phyloP scores from a whole-genome alignment of 805 yeast genomes.

The Maudiozyma barnettii region DNA sequence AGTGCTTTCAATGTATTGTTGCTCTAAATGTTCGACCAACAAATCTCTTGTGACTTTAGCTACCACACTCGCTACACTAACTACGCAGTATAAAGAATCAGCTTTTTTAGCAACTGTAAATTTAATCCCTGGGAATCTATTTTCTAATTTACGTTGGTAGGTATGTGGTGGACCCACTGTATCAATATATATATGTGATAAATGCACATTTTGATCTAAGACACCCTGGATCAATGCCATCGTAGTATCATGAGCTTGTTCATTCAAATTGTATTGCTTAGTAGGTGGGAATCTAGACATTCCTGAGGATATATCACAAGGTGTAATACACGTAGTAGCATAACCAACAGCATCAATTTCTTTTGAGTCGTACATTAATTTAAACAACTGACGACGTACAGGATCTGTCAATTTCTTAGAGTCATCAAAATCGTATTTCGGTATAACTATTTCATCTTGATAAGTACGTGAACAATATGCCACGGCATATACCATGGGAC shows the following conservation, averaged over 20 bases:
- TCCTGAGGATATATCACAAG: constrained; percentile 77
- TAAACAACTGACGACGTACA: constrained; percentile 53
- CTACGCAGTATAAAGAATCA: constrained; percentile 84
- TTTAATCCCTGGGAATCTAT: constrained; percentile 56
- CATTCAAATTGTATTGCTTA: constrained; percentile 60
- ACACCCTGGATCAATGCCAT: constrained; percentile 65
- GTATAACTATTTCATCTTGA: constrained; percentile 36
- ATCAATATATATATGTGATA: constrained; percentile 75
- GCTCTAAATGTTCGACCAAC: constrained; percentile 22
- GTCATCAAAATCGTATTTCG: constrained; percentile 78
- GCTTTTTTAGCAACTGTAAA: constrained; percentile 91
- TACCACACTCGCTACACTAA: constrained; percentile 87
- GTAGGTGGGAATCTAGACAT: constrained; percentile 63
- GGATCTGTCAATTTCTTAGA: constrained; percentile 77
- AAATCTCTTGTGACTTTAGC: constrained; percentile 94
- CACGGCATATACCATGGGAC: constrained; percentile 95
- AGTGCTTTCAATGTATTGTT: background rate
- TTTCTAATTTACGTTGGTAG: constrained; percentile 67
- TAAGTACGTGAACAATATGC: constrained; percentile 61
- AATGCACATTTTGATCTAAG: constrained; percentile 47
- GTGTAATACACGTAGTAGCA: constrained; percentile 77
- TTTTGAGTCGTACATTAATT: constrained; percentile 42
- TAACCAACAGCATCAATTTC: constrained; percentile 64
- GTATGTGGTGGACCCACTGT: constrained; percentile 93
- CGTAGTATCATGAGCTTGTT: constrained; percentile 94